Conservation (phyloP, 2,329 filamentous ascomycete genomes). For the Pseudogymnoascus sp. region DNA sequence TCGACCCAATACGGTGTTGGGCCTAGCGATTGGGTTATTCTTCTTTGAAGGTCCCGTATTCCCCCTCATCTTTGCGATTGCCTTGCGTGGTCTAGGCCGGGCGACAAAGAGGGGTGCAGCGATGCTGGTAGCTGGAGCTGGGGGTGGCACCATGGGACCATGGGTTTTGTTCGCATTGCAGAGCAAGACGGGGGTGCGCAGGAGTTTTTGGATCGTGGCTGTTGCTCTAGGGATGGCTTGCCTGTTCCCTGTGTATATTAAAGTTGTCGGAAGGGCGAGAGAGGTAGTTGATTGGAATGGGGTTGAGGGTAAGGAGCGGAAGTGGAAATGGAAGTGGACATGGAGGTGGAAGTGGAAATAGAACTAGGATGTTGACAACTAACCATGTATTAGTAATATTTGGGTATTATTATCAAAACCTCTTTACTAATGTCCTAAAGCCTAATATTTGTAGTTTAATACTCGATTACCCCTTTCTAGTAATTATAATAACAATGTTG, state of each 20-base stretch:
- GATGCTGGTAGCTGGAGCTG: not conserved
- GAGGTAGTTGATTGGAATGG: not conserved
- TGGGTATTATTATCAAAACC: no score
- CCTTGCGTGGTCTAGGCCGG: constrained; percentile 67
- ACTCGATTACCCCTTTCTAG: no score
- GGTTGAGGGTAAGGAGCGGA: not conserved
- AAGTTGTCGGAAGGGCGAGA: not conserved
- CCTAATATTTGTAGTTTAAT: no score
- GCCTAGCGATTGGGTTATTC: constrained; percentile 62
- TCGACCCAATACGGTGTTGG: constrained; percentile 33
- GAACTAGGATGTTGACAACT: not conserved
- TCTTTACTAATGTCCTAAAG: no score
- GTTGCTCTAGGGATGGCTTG: not conserved
- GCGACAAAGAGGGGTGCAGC: constrained; percentile 72
- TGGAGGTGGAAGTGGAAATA: not conserved
- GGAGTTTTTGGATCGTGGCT: not conserved
- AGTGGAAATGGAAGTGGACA: not conserved
- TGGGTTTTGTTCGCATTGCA: constrained; percentile 20
- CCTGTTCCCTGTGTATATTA: not conserved
- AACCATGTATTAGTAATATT: no score
- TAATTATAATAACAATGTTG: no score
- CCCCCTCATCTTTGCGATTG: constrained; percentile 71
- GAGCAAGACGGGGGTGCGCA: not conserved
- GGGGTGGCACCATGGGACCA: constrained; percentile 24
- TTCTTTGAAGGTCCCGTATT: constrained; percentile 76